Base-by-base conservation (phyloP, 148 eudicot species). In the Rhododendron williamsianum region DNA sequence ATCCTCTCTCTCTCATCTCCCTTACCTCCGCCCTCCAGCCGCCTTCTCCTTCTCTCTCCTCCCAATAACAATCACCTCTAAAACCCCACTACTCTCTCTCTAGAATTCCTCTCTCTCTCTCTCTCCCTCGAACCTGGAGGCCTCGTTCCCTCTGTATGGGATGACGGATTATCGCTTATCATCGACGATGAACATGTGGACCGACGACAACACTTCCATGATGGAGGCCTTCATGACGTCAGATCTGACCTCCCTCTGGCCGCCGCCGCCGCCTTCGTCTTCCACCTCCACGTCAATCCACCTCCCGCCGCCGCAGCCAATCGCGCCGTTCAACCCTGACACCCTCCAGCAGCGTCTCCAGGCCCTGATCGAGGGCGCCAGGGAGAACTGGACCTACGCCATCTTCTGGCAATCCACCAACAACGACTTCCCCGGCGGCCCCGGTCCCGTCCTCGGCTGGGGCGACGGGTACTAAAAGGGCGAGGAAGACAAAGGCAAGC, bases 391-490 rank as follows among this genome's bases (percentile, higher is more conserved):
- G 99, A 94, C 96, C 2, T 97, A 97, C 87, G 99, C 98, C 13
- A 95, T 97, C 56, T 97, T 94, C 91, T 97, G 99, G 99, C 98
- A 95, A 78, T 87, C 90, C 9, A 82, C 92, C 80, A 60, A 79
- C 3, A 94, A 90, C 43, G 82, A 67, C 81, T 25, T 89, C 76
- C 87, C 88, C 18, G 87, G 87, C 13, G 87, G 45, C 45, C 45
- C 88, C 19, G 88, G 86, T 6, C 41, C 93, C 0, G 33, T 91
- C 2, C 85, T 97, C 2, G 91, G 92, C 0, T 97, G 99, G 99
- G 98, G 98, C 4, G 99, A 97, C 45, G 99, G 99, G 0, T 95
- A 94, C 81, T 97, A 97, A 82, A 94, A 89, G 23, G 96, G 95
- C 11, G 98, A 93, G 3, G 92, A 88, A 15, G 73, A 84, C 18